These are phyloP conservation scores for Stephanodiscus triporus DNA, from an alignment of 108 stramenopile species.

Conservation along the genomic window DNA sequence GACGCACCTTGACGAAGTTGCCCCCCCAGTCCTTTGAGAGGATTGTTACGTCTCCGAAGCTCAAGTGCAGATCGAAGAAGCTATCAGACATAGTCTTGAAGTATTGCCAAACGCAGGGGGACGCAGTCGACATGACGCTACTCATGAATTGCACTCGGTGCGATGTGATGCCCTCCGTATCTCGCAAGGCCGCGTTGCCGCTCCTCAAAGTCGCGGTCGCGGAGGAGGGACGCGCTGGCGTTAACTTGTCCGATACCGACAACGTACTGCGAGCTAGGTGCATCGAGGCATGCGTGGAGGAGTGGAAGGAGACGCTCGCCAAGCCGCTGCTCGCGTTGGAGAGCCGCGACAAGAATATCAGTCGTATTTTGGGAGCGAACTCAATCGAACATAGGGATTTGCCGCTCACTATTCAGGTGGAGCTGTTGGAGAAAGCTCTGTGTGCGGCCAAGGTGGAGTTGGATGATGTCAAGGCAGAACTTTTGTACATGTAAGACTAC, in stretches of 20 bases:
- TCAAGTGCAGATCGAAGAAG: constrained; percentile 50
- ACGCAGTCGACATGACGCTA: constrained; percentile 38
- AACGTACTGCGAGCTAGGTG: constrained; percentile 48
- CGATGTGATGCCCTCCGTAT: constrained; percentile 51
- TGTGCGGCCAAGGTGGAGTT: constrained; percentile 54
- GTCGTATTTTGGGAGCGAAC: constrained; percentile 44
- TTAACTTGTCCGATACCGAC: constrained; percentile 39
- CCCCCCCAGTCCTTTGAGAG: constrained; percentile 47
- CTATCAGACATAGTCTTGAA: constrained; percentile 50
- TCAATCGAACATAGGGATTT: constrained; percentile 50
- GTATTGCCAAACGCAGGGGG: constrained; percentile 51
- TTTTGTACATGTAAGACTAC: constrained; percentile 44
- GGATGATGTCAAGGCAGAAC: constrained; percentile 54
- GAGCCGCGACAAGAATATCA: constrained; percentile 48
- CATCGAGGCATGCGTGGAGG: constrained; percentile 53
- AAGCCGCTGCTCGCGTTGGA: constrained; percentile 49
- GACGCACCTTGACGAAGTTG: constrained; percentile 41
- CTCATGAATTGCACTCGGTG: constrained; percentile 48
- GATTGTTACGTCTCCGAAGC: constrained; percentile 41
- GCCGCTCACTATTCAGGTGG: constrained; percentile 42
- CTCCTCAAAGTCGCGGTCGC: constrained; percentile 48
- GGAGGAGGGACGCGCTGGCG: constrained; percentile 29
- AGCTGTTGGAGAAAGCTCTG: constrained; percentile 50
- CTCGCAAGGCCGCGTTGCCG: constrained; percentile 48
- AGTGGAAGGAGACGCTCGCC: constrained; percentile 56